Conservation (phyloP, 768 basidiomycete species). For the Russula olivacea region DNA sequence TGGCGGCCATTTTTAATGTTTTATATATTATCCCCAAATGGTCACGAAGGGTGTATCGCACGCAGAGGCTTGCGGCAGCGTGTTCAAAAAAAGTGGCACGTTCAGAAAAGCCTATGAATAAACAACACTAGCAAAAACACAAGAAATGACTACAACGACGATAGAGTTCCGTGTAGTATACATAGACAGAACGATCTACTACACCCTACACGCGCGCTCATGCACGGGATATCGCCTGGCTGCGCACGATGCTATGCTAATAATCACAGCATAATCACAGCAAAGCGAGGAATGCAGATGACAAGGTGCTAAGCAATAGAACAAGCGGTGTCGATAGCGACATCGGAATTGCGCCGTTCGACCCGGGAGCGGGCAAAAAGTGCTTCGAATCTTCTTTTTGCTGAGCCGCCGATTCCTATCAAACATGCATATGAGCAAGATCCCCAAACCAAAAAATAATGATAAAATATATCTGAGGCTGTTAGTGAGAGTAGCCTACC, state of each 20-base stretch:
- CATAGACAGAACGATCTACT: neutral
- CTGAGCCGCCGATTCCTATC: slow-evolving; percentile 53
- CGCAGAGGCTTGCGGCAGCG: no score
- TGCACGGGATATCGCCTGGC: neutral
- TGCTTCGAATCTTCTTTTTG: slow-evolving; percentile 47
- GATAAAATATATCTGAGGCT: neutral
- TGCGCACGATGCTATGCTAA: neutral
- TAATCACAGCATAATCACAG: slow-evolving; percentile 4
- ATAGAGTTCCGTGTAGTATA: neutral
- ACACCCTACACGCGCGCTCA: neutral
- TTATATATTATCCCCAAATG: no score
- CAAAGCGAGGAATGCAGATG: slow-evolving; percentile 2
- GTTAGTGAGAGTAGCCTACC: slow-evolving; percentile 35
- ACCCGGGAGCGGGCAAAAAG: slow-evolving; percentile 58
- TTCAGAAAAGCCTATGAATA: no score
- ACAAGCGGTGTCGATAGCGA: slow-evolving; percentile 1
- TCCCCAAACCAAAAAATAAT: neutral
- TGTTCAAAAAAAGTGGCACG: no score
- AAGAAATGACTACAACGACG: neutral
- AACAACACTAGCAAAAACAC: neutral
- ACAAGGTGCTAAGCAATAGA: neutral
- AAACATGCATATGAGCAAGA: neutral
- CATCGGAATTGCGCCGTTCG: slow-evolving; percentile 30
- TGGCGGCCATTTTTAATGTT: no score
- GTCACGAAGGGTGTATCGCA: no score